These are phyloP conservation scores for Debaryomyces hansenii DNA, from an alignment of 805 yeast species.

Conservation along the genomic window DNA sequence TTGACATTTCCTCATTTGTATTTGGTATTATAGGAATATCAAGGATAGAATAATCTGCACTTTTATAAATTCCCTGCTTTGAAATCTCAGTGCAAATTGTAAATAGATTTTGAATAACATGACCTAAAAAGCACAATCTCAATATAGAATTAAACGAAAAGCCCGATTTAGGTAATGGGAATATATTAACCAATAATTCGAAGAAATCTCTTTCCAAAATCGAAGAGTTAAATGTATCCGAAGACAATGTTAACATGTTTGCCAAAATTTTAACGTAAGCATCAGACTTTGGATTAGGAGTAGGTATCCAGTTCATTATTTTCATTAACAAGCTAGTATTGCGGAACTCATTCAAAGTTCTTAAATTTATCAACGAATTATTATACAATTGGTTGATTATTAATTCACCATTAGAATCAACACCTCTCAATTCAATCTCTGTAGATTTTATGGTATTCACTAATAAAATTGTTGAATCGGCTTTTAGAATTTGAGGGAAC, in stretches of 20 bases:
- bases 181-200: slow-evolving; percentile 48
- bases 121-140: slow-evolving; percentile 50
- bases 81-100: slow-evolving; percentile 26
- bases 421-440: slow-evolving; percentile 67
- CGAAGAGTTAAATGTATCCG: slow-evolving; percentile 30
- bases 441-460: slow-evolving; percentile 60
- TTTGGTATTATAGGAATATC: slow-evolving; percentile 38
- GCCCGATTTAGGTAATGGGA: slow-evolving; percentile 49
- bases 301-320: slow-evolving; percentile 35
- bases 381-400: slow-evolving; percentile 60
- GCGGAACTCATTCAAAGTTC: slow-evolving; percentile 47
- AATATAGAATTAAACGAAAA: slow-evolving; percentile 48
- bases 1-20: slow-evolving; percentile 20
- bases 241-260: slow-evolving; percentile 30
- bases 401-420: slow-evolving; percentile 38
- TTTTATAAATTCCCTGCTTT: slow-evolving; percentile 23
- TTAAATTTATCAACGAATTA: slow-evolving; percentile 58
- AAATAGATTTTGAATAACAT: slow-evolving; percentile 47
- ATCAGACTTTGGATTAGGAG: slow-evolving; percentile 23
- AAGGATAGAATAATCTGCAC: slow-evolving; percentile 22
- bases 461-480: slow-evolving; percentile 39
- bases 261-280: slow-evolving; percentile 35
- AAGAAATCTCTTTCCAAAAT: slow-evolving; percentile 51
- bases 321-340: slow-evolving; percentile 34
- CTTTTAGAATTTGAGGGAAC: slow-evolving; percentile 38